Evolutionary conservation across 1,284 basidiomycete species (phyloP), one percentile per base, ranked within the genome.

Genomic region (Naganishia sp.): DNA sequence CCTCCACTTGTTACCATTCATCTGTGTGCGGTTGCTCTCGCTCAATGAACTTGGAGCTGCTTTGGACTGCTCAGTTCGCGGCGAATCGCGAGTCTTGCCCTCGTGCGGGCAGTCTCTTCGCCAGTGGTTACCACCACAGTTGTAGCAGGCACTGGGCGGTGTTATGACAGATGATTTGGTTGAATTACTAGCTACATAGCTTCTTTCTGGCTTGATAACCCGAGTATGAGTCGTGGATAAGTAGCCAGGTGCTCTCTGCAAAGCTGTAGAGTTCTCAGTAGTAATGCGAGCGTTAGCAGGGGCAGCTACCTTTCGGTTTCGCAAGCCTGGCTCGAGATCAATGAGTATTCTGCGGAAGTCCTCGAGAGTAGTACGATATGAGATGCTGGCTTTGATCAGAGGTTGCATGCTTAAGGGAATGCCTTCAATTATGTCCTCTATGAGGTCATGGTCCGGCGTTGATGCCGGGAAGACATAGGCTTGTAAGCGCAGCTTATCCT

Each of bases 381-480:
- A 54, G 55, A 68, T 21, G 21, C 28, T 64, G 36, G 66, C 48
- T 49, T 60, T 54, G 42, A 68, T 64, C 18, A 63, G 23, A 6
- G 56, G 61, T 59, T 59, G 56, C 56, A 59, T 59, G 11, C 44
- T 28, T 53, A 50, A 15, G 2, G 66, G 66, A 31, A 68, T 64
- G 5, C 66, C 66, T 31, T 59, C 61, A 23, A 68, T 48, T 25
- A 68, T 68, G 16, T 64, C 63, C 10, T 68, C 55, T n/a, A 68
- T 60, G 6, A 68, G 21, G 18, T 64, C 63, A 18, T 42, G 4
- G 15, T 11, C 23, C 2, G 61, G 48, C 2, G 61, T 68, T 13
- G 45, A 18, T 2, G 2, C 10, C 1, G 66, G 61, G 49, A 56
- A 68, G 21, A 64, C 63, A 49, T 68, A 68, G 25, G 59, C 43